phyloP scores from a whole-genome alignment of 805 yeast genomes.

The Sporopachydermia lactativora region DNA sequence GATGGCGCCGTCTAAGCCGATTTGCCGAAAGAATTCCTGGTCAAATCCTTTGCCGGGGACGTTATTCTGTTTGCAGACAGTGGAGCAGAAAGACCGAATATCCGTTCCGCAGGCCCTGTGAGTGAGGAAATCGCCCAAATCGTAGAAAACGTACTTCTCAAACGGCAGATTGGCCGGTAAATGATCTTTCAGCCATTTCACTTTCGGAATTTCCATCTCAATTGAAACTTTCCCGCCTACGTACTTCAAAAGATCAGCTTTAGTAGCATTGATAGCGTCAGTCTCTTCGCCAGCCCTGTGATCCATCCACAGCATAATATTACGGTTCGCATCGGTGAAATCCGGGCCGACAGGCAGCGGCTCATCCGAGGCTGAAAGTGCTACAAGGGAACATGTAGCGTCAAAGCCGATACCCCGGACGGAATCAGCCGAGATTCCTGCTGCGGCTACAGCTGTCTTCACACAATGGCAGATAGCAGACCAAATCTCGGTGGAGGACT shows the following conservation, averaged over 20 bases:
- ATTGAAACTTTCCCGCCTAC: constrained; percentile 98
- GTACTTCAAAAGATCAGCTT: constrained; percentile 67
- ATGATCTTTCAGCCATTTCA: constrained; percentile 87
- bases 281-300: constrained; percentile 86
- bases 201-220: constrained; percentile 97
- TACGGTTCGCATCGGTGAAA: constrained; percentile 55
- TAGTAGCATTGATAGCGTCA: constrained; percentile 62
- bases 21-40: constrained; percentile 47
- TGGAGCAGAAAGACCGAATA: constrained; percentile 78
- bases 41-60: constrained; percentile 91
- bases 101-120: constrained; percentile 83
- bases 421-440: constrained; percentile 50
- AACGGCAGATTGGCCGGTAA: constrained; percentile 45
- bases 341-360: constrained; percentile 92
- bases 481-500: constrained; percentile 89
- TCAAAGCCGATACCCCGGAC: constrained; percentile 90
- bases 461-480: constrained; percentile 73
- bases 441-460: constrained; percentile 55
- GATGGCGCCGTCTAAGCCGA: constrained; percentile 65
- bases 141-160: constrained; percentile 64
- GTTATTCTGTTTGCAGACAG: constrained; percentile 92
- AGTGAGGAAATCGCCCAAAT: constrained; percentile 82
- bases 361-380: constrained; percentile 47
- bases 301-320: constrained; percentile 96
- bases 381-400: constrained; percentile 94